A percentile compares a stretch with the other conserved stretches of the same genome.
Conservation (phyloP, 1,139 yeast species). For the Hansenula sp. region DNA sequence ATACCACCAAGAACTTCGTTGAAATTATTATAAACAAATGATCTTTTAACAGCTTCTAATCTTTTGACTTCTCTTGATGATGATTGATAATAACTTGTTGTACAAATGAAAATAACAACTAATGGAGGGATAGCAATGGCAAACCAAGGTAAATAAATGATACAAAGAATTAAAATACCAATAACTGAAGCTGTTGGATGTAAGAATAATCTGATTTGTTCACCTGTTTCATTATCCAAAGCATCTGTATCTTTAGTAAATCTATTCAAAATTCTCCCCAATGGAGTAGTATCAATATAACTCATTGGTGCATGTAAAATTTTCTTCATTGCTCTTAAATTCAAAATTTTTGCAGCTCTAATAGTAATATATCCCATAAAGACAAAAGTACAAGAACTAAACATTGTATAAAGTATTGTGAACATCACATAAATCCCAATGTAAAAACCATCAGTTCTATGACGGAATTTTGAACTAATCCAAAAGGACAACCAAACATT, state of each 20-base stretch:
- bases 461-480: conserved; percentile 53
- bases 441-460: conserved; percentile 48
- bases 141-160: conserved; percentile 65
- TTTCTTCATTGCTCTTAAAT: conserved; percentile 49
- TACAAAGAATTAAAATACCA: conserved; percentile 59
- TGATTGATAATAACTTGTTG: conserved; percentile 50
- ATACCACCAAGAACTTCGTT: conserved; percentile 57
- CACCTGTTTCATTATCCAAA: conserved; percentile 70
- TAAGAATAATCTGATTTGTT: conserved; percentile 48
- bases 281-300: conserved; percentile 61
- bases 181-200: conserved; percentile 51
- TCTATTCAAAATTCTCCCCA: conserved; percentile 68
- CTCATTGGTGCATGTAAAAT: conserved; percentile 72
- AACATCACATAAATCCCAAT: conserved; percentile 64
- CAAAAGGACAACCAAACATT: conserved; percentile 86
- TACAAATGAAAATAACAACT: conserved; percentile 33
- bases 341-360: conserved; percentile 34
- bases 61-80: conserved; percentile 63
- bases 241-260: conserved; percentile 84
- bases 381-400: conserved; percentile 48
- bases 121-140: conserved; percentile 59
- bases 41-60: conserved; percentile 59
- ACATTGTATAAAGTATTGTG: conserved; percentile 41
- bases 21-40: conserved; percentile 58
- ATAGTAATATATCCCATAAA: conserved; percentile 53